Base-by-base conservation (phyloP, 2,329 filamentous ascomycete genomes). In the Trichoderma afroharzianum region DNA sequence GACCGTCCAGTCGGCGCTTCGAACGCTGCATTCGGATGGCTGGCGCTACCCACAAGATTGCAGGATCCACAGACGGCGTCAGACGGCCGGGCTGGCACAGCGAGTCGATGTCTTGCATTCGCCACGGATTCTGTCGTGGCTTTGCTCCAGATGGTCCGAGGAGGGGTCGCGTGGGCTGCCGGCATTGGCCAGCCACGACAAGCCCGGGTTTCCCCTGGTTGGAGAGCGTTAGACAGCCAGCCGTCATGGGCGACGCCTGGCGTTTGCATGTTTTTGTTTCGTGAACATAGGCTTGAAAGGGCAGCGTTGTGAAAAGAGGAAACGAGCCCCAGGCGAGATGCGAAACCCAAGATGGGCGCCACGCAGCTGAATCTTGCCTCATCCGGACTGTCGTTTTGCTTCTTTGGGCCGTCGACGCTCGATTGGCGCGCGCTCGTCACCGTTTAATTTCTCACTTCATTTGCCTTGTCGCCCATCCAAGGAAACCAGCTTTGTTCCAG, bases 41-140 rank as follows among this genome's bases (percentile, higher is more conserved):
- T 80, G 80, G 79, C 78, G 77, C 79, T 79, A 77, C 78, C 77
- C 80, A 79, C 70, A 76, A 79, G 76, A 79, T 78, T 78, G 78
- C 76, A 77, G 77, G 77, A 76, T 76, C 78, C 78, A 80, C 79
- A 77, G 77, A 75, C 76, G 75, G 77, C 79, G 81, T 81, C 79
- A 79, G 79, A 81, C 77, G 80, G 76, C 77, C 74, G 76, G 74
- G 73, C 74, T 76, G 76, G 71, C 76, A 77, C 77, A 80, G 80
- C 81, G 81, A 85, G 81, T 84, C 80, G 81, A 84, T 84, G 80
- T 80, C 77, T 77, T 80, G 79, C 79, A 79, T 79, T 70, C 62
- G 74, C 73, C 71, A 66, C 68, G 47, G 64, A 59, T 58, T 55
- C 71, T 59, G 55, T 72, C 57, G 64, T 71, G 70, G 71, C 73